These are phyloP conservation scores for Coelastrella sp. DNA, from an alignment of 139 green algal species.

Conservation along the genomic window DNA sequence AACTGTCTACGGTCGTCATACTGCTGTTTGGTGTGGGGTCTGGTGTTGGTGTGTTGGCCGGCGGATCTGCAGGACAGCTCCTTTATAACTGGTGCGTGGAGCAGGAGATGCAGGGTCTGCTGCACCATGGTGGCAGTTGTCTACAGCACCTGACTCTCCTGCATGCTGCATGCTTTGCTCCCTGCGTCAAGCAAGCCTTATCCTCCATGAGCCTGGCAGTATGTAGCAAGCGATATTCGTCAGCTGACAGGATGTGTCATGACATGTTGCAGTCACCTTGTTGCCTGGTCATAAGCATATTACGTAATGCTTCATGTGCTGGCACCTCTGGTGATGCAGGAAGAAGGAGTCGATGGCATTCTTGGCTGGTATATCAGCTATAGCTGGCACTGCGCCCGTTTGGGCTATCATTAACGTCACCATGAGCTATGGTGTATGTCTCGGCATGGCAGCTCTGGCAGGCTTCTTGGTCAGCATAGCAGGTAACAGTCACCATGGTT, in stretches of 20 bases:
- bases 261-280: neutral
- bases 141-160: neutral
- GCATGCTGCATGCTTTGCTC: neutral
- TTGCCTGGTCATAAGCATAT: too few species aligned
- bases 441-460: constrained; percentile 56
- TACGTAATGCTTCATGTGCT: too few species aligned
- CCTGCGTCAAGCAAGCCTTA: too few species aligned
- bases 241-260: too few species aligned
- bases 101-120: neutral
- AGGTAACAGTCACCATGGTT: neutral
- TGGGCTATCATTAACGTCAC: constrained; percentile 77
- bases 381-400: constrained; percentile 67
- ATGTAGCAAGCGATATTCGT: too few species aligned
- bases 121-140: neutral
- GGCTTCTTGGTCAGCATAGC: constrained; percentile 55
- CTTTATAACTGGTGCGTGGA: constrained; percentile 81
- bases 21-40: constrained; percentile 79
- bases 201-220: too few species aligned
- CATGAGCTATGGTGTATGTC: constrained; percentile 19
- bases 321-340: neutral
- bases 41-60: constrained; percentile 72
- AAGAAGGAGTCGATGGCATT: constrained; percentile 60
- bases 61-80: constrained; percentile 80
- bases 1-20: constrained; percentile 72
- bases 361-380: constrained; percentile 59